Conservation (phyloP, 257 asterid genomes). For the Fraxinus americana region DNA sequence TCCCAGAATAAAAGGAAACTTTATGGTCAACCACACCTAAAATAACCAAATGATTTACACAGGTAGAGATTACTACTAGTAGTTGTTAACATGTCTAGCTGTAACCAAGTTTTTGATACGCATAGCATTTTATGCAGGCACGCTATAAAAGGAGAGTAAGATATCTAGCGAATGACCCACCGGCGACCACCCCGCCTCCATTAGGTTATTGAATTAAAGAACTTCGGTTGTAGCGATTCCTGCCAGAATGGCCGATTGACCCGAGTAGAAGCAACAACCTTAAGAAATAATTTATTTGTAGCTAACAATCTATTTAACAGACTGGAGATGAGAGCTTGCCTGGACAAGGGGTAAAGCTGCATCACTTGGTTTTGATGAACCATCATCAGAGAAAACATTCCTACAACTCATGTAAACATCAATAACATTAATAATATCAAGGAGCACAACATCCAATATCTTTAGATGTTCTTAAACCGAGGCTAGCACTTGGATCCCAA, state of each 20-base stretch:
- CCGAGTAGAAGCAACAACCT: no score
- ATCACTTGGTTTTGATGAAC: slow-evolving; percentile 56
- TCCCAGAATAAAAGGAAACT: not conserved
- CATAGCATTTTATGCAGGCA: not conserved
- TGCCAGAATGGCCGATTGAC: no score
- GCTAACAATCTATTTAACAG: slow-evolving; percentile 3
- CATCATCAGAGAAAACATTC: slow-evolving; percentile 87
- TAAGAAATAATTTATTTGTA: not conserved
- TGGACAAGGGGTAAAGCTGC: slow-evolving; percentile 76
- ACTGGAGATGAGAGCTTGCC: slow-evolving; percentile 49
- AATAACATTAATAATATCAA: slow-evolving; percentile 4
- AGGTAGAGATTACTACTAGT: not conserved
- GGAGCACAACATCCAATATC: not conserved
- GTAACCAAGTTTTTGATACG: not conserved
- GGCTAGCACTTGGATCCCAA: slow-evolving; percentile 1
- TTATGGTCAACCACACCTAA: not conserved
- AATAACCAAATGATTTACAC: not conserved
- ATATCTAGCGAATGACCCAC: no score
- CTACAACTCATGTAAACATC: slow-evolving; percentile 40
- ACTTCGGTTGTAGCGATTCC: no score
- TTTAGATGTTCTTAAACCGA: not conserved
- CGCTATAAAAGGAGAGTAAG: not conserved
- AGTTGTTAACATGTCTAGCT: not conserved
- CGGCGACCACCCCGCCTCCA: no score
- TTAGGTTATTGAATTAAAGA: no score